These are phyloP conservation scores for Ceratobasidium sp. DNA, from an alignment of 1,284 basidiomycete genomes.

Conservation along the genomic window DNA sequence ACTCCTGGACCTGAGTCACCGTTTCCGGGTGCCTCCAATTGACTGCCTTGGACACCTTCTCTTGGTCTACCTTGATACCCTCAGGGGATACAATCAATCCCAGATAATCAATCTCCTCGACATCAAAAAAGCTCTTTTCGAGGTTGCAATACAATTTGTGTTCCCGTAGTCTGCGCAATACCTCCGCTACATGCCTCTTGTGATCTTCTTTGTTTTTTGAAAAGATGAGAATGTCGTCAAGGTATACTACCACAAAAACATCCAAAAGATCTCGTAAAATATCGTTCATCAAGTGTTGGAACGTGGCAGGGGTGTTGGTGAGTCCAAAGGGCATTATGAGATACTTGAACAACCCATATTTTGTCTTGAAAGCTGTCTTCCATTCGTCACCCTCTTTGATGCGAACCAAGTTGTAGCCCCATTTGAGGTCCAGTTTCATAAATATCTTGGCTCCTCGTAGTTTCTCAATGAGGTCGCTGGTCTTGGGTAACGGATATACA, in stretches of 20 bases:
- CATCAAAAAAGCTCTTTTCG: slow-evolving; percentile 49
- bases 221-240: slow-evolving; percentile 54
- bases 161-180: slow-evolving; percentile 45
- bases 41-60: slow-evolving; percentile 49
- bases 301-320: slow-evolving; percentile 50
- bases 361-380: slow-evolving; percentile 54
- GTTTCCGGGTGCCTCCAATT: slow-evolving; percentile 49
- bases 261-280: slow-evolving; percentile 44
- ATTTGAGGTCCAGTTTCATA: slow-evolving; percentile 50
- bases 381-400: slow-evolving; percentile 49
- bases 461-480: slow-evolving; percentile 47
- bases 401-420: slow-evolving; percentile 50
- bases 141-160: slow-evolving; percentile 45
- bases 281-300: slow-evolving; percentile 48
- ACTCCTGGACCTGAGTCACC: slow-evolving; percentile 48
- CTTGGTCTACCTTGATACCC: slow-evolving; percentile 48
- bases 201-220: slow-evolving; percentile 55
- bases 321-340: slow-evolving; percentile 51
- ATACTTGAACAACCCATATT: slow-evolving; percentile 53
- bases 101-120: slow-evolving; percentile 48
- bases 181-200: slow-evolving; percentile 46
- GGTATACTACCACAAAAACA: slow-evolving; percentile 46
- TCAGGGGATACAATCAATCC: slow-evolving; percentile 47
- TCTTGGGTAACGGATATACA: slow-evolving; percentile 42
- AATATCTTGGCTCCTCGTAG: slow-evolving; percentile 47